phyloP scores from a whole-genome alignment of 208 protist genomes.

The Crithidia thermophila region DNA sequence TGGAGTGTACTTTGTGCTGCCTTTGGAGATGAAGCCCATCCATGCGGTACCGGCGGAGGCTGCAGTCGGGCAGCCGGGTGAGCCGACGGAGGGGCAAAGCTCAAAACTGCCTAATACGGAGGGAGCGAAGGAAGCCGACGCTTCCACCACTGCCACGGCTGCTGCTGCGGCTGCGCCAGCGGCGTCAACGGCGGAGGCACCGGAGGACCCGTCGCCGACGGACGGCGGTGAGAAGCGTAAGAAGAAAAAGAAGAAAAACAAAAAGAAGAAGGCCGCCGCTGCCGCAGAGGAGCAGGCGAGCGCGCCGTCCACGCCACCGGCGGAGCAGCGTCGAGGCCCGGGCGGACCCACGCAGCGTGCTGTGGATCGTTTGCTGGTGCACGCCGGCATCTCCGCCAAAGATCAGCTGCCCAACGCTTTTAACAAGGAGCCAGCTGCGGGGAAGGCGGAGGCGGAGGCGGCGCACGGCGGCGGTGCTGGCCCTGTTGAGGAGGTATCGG shows the following conservation, averaged over 20 bases:
- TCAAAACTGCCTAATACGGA: neutral
- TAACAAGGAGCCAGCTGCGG: neutral
- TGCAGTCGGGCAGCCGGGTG: neutral
- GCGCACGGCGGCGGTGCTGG: neutral
- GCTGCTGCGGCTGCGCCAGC: neutral
- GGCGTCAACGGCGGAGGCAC: neutral
- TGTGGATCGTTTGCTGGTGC: slow-evolving; percentile 22
- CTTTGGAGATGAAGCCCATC: slow-evolving; percentile 28
- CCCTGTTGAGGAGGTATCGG: neutral
- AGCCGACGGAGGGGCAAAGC: neutral
- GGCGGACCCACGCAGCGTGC: slow-evolving; percentile 17
- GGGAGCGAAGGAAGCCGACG: neutral
- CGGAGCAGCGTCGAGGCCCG: neutral
- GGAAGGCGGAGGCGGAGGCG: neutral
- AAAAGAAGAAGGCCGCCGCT: slow-evolving; percentile 1
- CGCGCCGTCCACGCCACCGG: neutral
- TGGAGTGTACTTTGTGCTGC: slow-evolving; percentile 19
- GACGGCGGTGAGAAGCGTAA: slow-evolving; percentile 17
- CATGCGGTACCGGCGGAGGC: neutral
- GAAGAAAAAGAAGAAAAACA: slow-evolving; percentile 23
- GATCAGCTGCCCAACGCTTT: slow-evolving; percentile 2
- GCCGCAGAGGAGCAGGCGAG: neutral
- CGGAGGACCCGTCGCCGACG: neutral
- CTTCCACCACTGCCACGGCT: neutral
- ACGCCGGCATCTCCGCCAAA: slow-evolving; percentile 16